phyloP scores from a whole-genome alignment of 352 stramenopile species.

The Thraustochytrium striatum region DNA sequence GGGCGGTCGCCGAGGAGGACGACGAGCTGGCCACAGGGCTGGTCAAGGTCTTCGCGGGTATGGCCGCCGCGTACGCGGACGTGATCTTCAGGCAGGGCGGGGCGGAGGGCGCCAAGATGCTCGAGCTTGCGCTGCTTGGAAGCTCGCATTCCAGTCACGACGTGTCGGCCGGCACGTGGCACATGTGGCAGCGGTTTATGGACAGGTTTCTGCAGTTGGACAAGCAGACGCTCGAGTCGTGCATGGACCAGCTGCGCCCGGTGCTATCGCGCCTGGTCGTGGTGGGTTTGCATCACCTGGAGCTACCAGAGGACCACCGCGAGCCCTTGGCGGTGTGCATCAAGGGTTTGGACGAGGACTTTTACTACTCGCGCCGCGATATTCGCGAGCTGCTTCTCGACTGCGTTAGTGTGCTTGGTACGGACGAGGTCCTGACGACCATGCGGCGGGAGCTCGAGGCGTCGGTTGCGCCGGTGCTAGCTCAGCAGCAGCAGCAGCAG shows the following conservation, averaged over 20 bases:
- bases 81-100: background rate
- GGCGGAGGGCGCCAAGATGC: background rate
- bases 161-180: background rate
- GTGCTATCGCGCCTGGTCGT: background rate
- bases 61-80: background rate
- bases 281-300: background rate
- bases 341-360: background rate
- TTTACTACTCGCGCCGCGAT: background rate
- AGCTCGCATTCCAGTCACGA: background rate
- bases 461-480: background rate
- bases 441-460: background rate
- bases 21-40: background rate
- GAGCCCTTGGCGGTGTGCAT: background rate
- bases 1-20: conserved; percentile 8
- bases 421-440: background rate
- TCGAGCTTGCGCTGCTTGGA: conserved; percentile 17
- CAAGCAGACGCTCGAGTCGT: background rate
- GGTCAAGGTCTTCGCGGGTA: background rate
- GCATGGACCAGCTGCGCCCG: background rate
- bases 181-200: background rate
- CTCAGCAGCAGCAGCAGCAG: background rate
- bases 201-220: background rate
- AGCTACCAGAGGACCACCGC: background rate
- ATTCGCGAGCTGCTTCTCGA: background rate
- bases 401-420: background rate